Conservation (phyloP, 2,329 filamentous ascomycete species). For the Didymella pinodella region DNA sequence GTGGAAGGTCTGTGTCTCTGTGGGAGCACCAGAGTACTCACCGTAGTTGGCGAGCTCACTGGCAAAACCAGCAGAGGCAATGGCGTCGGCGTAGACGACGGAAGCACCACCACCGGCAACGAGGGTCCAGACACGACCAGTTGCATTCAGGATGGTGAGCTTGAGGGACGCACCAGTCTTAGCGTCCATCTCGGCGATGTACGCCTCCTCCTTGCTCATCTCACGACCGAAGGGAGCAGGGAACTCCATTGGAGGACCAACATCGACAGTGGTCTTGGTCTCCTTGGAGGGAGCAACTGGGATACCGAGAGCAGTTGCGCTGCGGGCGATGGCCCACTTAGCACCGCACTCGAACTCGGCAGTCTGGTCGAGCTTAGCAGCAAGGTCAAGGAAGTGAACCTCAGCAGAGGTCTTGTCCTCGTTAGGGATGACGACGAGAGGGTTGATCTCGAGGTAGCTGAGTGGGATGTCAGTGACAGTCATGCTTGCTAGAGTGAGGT, state of each 20-base stretch:
- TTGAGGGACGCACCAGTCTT: conserved; percentile 99
- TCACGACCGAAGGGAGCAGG: conserved; percentile 98
- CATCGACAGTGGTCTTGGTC: conserved; percentile 90
- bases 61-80: conserved; percentile 93
- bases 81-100: conserved; percentile 98
- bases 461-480: conserved; percentile 24
- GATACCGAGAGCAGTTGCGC: conserved; percentile 85
- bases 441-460: conserved; percentile 98
- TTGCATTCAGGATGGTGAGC: conserved; percentile 91
- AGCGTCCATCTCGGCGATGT: conserved; percentile 97
- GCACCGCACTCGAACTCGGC: conserved; percentile 99
- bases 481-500: background rate
- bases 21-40: conserved; percentile 98
- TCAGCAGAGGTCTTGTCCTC: conserved; percentile 88
- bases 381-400: conserved; percentile 97
- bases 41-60: conserved; percentile 99
- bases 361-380: conserved; percentile 98
- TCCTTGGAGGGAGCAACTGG: conserved; percentile 67
- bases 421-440: conserved; percentile 96
- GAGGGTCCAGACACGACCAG: conserved; percentile 95
- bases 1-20: conserved; percentile 98
- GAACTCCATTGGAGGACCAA: conserved; percentile 98
- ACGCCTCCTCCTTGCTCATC: conserved; percentile 97
- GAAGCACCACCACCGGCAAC: conserved; percentile 99
- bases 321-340: conserved; percentile 97